These are phyloP conservation scores for Scutellaria baicalensis DNA, from an alignment of 257 asterid species.

Conservation along the genomic window DNA sequence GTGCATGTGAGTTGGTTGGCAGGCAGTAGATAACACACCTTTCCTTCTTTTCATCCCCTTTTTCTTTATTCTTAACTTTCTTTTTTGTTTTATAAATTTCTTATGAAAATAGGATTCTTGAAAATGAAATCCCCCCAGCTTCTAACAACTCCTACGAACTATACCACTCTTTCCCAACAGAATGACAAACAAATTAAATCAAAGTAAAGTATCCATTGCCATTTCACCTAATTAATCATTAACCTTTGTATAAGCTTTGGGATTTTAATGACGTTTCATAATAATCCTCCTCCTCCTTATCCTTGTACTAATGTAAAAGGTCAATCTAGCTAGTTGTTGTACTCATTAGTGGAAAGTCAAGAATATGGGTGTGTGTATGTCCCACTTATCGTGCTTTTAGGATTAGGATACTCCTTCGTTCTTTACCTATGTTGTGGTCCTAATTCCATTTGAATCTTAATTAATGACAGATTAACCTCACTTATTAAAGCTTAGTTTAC, in stretches of 20 bases:
- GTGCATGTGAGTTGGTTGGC: constrained; percentile 11
- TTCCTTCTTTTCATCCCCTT: not conserved
- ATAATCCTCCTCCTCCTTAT: constrained; percentile 12
- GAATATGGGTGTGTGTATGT: not conserved
- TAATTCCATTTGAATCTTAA: not conserved
- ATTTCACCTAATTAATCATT: constrained; percentile 8
- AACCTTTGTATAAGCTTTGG: not conserved
- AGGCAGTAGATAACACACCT: not conserved
- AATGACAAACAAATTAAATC: not conserved
- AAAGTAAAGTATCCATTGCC: not conserved
- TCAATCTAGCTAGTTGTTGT: constrained; percentile 22
- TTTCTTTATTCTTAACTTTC: too few species aligned
- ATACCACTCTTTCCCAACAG: constrained; percentile 34
- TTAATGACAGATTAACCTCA: constrained; percentile 21
- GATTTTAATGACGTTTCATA: not conserved
- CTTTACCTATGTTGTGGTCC: constrained; percentile 6
- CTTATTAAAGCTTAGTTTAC: constrained; percentile 20
- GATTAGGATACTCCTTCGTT: not conserved
- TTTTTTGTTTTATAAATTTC: not conserved
- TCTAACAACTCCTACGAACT: constrained; percentile 21
- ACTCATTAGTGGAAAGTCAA: constrained; percentile 7
- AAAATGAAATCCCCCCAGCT: constrained; percentile 11
- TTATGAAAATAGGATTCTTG: constrained; percentile 14
- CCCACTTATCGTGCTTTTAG: constrained; percentile 11
- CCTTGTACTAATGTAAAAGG: constrained; percentile 14